Evolutionary conservation across 1,139 yeast genomes (phyloP).

Genomic region (Candida tetrigidarum): DNA sequence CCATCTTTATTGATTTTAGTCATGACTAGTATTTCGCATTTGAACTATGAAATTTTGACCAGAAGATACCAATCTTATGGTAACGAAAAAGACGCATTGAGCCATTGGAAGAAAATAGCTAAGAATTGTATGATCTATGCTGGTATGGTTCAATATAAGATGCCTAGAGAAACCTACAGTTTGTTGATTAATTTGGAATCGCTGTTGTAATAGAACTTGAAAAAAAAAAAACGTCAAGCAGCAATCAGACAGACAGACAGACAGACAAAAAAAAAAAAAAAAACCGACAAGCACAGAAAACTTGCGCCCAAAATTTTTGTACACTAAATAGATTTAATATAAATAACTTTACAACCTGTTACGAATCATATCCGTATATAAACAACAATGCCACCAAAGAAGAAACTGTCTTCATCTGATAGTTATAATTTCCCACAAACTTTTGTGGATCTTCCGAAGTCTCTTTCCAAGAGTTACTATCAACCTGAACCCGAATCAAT

Average conservation of each 20-base stretch:
- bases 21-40: conserved; percentile 75
- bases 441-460: conserved; percentile 26
- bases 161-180: conserved; percentile 91
- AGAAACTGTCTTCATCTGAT: conserved; percentile 7
- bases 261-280: background rate
- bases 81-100: conserved; percentile 57
- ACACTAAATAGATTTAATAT: background rate
- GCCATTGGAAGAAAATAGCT: conserved; percentile 64
- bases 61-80: conserved; percentile 53
- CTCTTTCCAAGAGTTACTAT: conserved; percentile 31
- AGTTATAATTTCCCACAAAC: conserved; percentile 32
- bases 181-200: conserved; percentile 74
- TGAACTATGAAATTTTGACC: conserved; percentile 52
- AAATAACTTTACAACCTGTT: no score
- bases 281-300: background rate
- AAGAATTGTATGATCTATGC: conserved; percentile 93
- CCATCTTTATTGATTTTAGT: conserved; percentile 81
- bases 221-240: background rate
- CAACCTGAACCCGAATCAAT: conserved; percentile 38
- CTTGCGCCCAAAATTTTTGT: background rate
- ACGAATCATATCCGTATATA: background rate
- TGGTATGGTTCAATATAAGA: conserved; percentile 92
- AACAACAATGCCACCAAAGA: conserved; percentile 12
- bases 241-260: no score
- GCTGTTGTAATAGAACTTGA: conserved; percentile 23